phyloP scores from a whole-genome alignment of 2,329 filamentous ascomycete genomes.

The Colletotrichum aenigma region DNA sequence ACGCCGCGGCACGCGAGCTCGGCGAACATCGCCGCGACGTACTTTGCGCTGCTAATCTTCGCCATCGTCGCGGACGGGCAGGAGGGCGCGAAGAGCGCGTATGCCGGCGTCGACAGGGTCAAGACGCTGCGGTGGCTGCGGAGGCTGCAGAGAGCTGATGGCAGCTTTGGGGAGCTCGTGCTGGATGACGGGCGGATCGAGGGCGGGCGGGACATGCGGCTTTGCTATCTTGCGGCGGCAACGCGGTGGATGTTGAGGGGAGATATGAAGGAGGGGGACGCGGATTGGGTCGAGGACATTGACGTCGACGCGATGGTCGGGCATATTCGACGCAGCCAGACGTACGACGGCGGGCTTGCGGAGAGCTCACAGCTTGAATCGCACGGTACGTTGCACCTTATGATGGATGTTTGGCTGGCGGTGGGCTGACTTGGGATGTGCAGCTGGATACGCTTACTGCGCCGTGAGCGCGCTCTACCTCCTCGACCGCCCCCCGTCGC shows the following conservation, averaged over 20 bases:
- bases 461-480: constrained; percentile 79
- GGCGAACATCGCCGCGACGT: constrained; percentile 84
- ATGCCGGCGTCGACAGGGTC: constrained; percentile 68
- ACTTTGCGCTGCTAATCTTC: constrained; percentile 82
- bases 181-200: constrained; percentile 63
- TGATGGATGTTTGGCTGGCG: background rate
- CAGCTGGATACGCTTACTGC: constrained; percentile 91
- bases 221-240: constrained; percentile 83
- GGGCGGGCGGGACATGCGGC: constrained; percentile 84
- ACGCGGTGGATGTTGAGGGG: constrained; percentile 84
- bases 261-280: constrained; percentile 50
- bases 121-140: constrained; percentile 77
- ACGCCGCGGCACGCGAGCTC: constrained; percentile 38
- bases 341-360: constrained; percentile 84
- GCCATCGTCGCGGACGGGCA: constrained; percentile 51
- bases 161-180: constrained; percentile 88
- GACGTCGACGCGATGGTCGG: constrained; percentile 71
- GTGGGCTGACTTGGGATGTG: background rate
- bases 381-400: constrained; percentile 63
- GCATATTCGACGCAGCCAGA: constrained; percentile 73
- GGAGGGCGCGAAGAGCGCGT: constrained; percentile 42
- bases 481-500: constrained; percentile 64
- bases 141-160: constrained; percentile 78
- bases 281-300: constrained; percentile 71
- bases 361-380: constrained; percentile 77